Evolutionary conservation across 495 filamentous ascomycete species (phyloP).

Genomic region (Filosporella fistucella): DNA sequence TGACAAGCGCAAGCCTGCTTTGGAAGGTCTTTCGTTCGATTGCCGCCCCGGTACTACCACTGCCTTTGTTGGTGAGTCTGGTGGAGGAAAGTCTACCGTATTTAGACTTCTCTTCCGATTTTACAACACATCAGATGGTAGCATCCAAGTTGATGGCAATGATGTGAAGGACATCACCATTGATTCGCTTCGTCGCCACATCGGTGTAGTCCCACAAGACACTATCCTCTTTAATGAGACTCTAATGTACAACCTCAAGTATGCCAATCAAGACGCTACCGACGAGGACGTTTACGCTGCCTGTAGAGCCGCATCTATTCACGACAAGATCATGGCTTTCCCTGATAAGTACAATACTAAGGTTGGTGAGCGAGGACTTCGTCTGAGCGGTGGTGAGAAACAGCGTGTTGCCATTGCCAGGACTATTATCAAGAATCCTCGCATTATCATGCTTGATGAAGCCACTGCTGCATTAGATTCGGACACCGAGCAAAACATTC

Average conservation of each 20-base stretch:
- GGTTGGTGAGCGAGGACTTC: slow-evolving; percentile 90
- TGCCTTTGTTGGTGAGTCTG: slow-evolving; percentile 91
- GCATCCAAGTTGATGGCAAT: slow-evolving; percentile 76
- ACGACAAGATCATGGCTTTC: slow-evolving; percentile 91
- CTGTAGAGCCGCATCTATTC: slow-evolving; percentile 87
- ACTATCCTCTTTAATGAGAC: slow-evolving; percentile 96
- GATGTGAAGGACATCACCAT: slow-evolving; percentile 86
- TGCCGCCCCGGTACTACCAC: slow-evolving; percentile 89
- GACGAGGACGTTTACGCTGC: slow-evolving; percentile 89
- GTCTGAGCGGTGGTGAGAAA: slow-evolving; percentile 92
- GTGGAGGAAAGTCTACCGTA: slow-evolving; percentile 96
- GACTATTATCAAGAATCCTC: slow-evolving; percentile 92
- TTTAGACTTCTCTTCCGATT: slow-evolving; percentile 94
- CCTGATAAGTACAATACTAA: slow-evolving; percentile 89
- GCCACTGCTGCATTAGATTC: slow-evolving; percentile 94
- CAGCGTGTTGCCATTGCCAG: slow-evolving; percentile 96
- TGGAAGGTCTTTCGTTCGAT: slow-evolving; percentile 75
- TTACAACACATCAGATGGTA: slow-evolving; percentile 76
- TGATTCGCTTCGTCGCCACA: slow-evolving; percentile 83
- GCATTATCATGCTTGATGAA: slow-evolving; percentile 94
- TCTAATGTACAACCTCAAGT: slow-evolving; percentile 93
- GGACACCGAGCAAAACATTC: slow-evolving; percentile 94
- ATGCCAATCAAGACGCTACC: slow-evolving; percentile 80
- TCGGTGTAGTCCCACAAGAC: slow-evolving; percentile 96
- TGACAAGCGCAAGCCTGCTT: slow-evolving; percentile 79